A percentile compares a stretch with the other conserved stretches of the same genome.
These are phyloP conservation scores for Kingdonia uniflora DNA, from an alignment of 164 flowering plant genomes.

Conservation along the genomic window DNA sequence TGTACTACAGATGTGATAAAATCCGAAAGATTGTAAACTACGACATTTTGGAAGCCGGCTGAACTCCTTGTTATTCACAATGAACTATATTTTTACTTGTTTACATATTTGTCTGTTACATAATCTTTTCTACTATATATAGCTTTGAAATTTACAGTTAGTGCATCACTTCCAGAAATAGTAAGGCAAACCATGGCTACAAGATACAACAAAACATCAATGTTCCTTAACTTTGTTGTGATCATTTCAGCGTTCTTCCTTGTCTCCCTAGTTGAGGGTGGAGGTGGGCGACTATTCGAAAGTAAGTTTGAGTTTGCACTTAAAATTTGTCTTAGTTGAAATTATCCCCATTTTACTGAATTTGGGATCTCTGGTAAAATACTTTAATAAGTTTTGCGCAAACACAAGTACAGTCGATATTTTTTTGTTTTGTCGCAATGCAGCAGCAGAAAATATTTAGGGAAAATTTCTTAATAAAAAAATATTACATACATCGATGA, in stretches of 20 bases:
- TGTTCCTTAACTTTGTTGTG: slow-evolving; percentile 4
- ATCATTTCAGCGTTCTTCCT: not conserved
- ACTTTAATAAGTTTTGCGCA: no score
- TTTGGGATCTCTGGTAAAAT: no score
- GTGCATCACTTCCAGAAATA: not conserved
- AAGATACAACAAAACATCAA: not conserved
- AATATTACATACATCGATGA: no score
- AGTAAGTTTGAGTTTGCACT: not conserved
- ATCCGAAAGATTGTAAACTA: no score
- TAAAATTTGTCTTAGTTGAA: not conserved
- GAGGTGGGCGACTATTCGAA: not conserved
- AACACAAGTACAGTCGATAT: not conserved
- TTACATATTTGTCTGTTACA: not conserved
- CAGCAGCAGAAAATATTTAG: not conserved
- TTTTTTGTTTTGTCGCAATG: not conserved
- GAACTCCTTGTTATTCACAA: not conserved
- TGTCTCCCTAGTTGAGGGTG: slow-evolving; percentile 4
- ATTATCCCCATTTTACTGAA: not conserved
- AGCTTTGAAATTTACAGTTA: not conserved
- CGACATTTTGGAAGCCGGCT: not conserved
- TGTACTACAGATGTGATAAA: no score
- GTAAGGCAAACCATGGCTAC: slow-evolving; percentile 1
- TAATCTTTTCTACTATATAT: not conserved
- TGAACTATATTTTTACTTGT: not conserved
- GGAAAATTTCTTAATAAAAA: no score